phyloP scores from a whole-genome alignment of 352 stramenopile species.

The Phytophthora hybrid region DNA sequence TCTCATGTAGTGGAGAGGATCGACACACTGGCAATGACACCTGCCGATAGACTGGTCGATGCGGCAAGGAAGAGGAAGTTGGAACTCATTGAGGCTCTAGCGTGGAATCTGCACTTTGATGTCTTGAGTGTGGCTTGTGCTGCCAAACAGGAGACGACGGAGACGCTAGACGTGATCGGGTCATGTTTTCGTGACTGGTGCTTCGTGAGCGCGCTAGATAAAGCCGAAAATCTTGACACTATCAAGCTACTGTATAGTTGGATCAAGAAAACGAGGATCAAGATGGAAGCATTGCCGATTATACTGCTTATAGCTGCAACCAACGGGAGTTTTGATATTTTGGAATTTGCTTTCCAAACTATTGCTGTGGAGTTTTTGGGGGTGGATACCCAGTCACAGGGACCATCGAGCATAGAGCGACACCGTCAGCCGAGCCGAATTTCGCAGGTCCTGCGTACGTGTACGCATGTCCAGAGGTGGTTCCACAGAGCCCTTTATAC shows the following conservation, averaged over 20 bases:
- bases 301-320: background rate
- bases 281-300: background rate
- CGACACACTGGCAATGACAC: background rate
- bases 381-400: background rate
- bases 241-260: background rate
- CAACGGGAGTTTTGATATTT: background rate
- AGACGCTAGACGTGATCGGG: background rate
- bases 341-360: background rate
- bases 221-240: background rate
- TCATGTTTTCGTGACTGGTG: background rate
- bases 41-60: background rate
- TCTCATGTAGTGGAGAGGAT: background rate
- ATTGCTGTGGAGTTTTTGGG: background rate
- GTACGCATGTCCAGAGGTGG: background rate
- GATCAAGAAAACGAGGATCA: background rate
- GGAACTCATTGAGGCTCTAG: background rate
- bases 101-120: background rate
- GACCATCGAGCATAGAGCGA: background rate
- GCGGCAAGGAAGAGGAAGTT: background rate
- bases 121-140: background rate
- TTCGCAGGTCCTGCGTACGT: background rate
- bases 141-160: background rate
- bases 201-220: background rate
- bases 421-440: background rate
- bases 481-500: background rate